Evolutionary conservation across 768 basidiomycete species (phyloP).

Genomic region (Leccinum subgranulosum): DNA sequence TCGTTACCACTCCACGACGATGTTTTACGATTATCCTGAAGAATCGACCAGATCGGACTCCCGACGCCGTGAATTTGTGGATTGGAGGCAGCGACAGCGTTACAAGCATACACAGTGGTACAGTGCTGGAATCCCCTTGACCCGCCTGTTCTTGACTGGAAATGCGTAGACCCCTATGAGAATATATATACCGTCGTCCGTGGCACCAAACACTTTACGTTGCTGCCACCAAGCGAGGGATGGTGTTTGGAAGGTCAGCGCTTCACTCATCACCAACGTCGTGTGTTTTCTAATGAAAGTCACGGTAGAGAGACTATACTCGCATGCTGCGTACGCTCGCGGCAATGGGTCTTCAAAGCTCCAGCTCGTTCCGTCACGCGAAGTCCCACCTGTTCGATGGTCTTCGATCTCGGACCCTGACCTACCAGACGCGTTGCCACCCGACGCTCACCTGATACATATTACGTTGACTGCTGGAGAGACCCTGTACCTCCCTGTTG

Average conservation of each 20-base stretch:
- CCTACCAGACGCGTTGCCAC: slow-evolving; percentile 42
- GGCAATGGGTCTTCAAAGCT: slow-evolving; percentile 20
- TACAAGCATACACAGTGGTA: slow-evolving; percentile 87
- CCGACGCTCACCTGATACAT: slow-evolving; percentile 59
- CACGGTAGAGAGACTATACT: slow-evolving; percentile 62
- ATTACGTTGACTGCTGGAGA: slow-evolving; percentile 71
- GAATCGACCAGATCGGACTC: slow-evolving; percentile 44
- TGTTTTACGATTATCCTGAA: background rate
- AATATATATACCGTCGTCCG: slow-evolving; percentile 88
- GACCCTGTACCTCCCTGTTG: slow-evolving; percentile 83
- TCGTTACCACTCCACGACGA: slow-evolving; percentile 17
- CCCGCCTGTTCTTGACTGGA: background rate
- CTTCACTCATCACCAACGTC: background rate
- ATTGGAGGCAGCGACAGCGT: slow-evolving; percentile 75
- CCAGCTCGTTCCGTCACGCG: slow-evolving; percentile 29
- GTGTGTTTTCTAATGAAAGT: slow-evolving; percentile 10
- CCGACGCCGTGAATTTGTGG: slow-evolving; percentile 94
- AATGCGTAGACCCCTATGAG: slow-evolving; percentile 75
- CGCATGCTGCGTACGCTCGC: slow-evolving; percentile 64
- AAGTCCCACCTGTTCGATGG: slow-evolving; percentile 66
- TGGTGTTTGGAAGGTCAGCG: slow-evolving; percentile 72
- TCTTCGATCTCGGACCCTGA: slow-evolving; percentile 68
- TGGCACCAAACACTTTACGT: slow-evolving; percentile 81
- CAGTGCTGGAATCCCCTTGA: slow-evolving; percentile 10
- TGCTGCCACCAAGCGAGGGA: slow-evolving; percentile 87